These are phyloP conservation scores for Dactylorhiza incarnata DNA, from an alignment of 106 monocot species.

Conservation along the genomic window DNA sequence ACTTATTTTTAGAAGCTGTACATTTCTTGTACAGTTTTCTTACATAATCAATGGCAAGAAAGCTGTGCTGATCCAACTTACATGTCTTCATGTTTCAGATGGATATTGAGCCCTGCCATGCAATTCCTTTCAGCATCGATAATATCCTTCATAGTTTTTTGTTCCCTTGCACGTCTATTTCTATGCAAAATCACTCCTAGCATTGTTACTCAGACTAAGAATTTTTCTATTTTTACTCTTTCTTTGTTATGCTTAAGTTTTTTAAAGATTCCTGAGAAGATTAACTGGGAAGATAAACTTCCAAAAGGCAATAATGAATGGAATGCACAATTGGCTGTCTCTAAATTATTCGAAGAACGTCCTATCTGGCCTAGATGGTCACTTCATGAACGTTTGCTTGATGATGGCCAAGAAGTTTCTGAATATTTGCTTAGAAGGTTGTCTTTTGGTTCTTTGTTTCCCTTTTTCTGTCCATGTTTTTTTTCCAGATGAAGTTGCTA, in stretches of 20 bases:
- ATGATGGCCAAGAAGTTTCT: conserved; percentile 57
- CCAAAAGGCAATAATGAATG: conserved; percentile 58
- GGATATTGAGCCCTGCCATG: conserved; percentile 75
- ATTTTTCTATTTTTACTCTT: neutral
- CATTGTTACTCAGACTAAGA: neutral
- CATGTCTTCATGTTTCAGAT: conserved; percentile 45
- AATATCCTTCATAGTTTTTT: conserved; percentile 48
- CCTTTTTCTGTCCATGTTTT: neutral
- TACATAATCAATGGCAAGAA: neutral
- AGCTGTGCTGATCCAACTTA: conserved; percentile 6
- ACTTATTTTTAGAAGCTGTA: neutral
- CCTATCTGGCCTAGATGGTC: conserved; percentile 91
- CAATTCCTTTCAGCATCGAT: conserved; percentile 54
- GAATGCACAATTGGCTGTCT: conserved; percentile 63
- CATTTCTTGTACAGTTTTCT: no score
- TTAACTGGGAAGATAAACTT: conserved; percentile 81
- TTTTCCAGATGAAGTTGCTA: neutral
- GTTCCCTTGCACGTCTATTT: no score
- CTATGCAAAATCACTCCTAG: neutral
- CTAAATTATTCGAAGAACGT: conserved; percentile 71
- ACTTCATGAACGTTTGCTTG: conserved; percentile 50
- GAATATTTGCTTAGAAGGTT: conserved; percentile 63
- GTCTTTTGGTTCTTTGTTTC: neutral
- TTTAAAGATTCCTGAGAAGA: conserved; percentile 55
- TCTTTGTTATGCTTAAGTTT: conserved; percentile 43